Base-by-base conservation (phyloP, 352 stramenopile genomes). In the Phytophthora brassicae region DNA sequence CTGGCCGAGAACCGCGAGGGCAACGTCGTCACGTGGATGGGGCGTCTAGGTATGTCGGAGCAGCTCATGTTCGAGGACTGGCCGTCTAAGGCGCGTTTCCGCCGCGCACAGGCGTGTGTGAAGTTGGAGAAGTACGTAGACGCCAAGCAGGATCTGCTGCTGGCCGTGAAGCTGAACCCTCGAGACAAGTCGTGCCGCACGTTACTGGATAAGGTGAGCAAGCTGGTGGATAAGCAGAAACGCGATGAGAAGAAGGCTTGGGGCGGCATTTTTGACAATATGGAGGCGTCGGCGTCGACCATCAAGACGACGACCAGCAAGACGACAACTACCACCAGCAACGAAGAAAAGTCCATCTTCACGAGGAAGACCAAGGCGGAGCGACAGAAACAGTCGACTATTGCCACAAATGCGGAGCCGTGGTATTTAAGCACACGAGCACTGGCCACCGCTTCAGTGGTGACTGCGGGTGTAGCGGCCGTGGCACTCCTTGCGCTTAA, bases 1-100 rank as follows among this genome's bases (percentile, higher is more conserved):
- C 61, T 95, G 19, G 63, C 62, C 1, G 86, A 95, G 29, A 93
- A 93, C 75, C 79, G 77, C 50, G 56, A 84, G 3, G 84, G 86
- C 56, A 90, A 93, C 35, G 84, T 95, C 4, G 86, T 90, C 11
- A 85, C 65, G 53, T 95, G 86, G 86, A 95, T 95, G 86, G 86
- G 82, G 8, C 79, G 84, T 6, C 66, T 93, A 23, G 86, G 84
- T 23, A 61, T 95, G 42, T 82, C 79, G 1, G 79, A 95, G 45
- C 77, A 92, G 61, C 71, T 89, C 17, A 80, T 95, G 71, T 93
- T 92, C 45, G 77, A 89, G 46, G 86, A 95, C 39, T 95, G 86
- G 86, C 86, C 86, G 28, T 87, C 82, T 26, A 95, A 95, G 66
- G 86, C 86, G 38, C 84, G 80, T 11, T 95, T 95, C 66, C 86